Evolutionary conservation across 768 basidiomycete genomes (phyloP).

Genomic region (Gymnopilus junonius): DNA sequence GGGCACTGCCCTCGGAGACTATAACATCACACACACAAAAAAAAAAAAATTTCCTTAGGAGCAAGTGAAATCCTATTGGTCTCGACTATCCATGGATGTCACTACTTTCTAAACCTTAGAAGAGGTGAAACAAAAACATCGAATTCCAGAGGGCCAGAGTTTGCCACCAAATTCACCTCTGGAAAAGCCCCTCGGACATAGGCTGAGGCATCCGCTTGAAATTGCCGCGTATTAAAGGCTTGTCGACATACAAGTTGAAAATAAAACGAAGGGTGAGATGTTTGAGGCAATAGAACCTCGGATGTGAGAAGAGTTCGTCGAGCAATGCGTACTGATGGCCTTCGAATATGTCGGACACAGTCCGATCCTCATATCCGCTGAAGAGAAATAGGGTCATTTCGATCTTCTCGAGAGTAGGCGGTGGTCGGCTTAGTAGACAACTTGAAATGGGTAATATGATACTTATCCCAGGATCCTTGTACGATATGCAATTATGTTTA

Average conservation of each 20-base stretch:
- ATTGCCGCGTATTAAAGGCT: neutral
- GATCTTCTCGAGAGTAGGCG: slow-evolving; percentile 4
- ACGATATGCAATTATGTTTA: slow-evolving; percentile 10
- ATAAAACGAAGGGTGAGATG: slow-evolving; percentile 1
- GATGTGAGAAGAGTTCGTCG: slow-evolving; percentile 12
- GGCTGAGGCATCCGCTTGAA: neutral
- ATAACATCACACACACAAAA: too few species aligned
- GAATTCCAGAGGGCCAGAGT: neutral
- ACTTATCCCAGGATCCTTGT: slow-evolving; percentile 8
- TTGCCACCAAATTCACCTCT: neutral
- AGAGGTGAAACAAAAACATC: slow-evolving; percentile 4
- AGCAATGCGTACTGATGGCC: slow-evolving; percentile 9
- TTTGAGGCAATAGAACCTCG: slow-evolving; percentile 8
- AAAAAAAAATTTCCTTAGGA: too few species aligned
- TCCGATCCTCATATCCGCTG: neutral
- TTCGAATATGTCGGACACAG: slow-evolving; percentile 7
- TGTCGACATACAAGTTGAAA: slow-evolving; percentile 4
- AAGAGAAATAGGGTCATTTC: slow-evolving; percentile 10
- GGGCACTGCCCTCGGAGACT: too few species aligned
- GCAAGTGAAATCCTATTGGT: too few species aligned
- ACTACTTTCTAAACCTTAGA: neutral
- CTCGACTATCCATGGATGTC: too few species aligned
- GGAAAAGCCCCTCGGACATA: slow-evolving; percentile 1
- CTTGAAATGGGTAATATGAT: slow-evolving; percentile 6
- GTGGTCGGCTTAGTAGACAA: neutral